phyloP scores from a whole-genome alignment of 179 eudicot genomes.

The Beta macrorhiza region DNA sequence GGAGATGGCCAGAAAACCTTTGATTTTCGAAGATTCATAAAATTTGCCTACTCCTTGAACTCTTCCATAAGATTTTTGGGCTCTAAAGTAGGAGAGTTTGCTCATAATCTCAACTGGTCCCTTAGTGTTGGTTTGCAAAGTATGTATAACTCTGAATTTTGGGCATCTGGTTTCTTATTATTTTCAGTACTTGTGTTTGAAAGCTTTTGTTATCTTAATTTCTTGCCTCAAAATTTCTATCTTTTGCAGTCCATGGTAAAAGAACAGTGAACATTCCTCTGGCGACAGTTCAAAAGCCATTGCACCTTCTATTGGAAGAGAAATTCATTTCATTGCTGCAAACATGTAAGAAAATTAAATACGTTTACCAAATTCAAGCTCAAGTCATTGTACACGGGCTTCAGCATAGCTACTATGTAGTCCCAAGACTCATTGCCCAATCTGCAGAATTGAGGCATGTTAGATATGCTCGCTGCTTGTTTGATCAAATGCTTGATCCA shows the following conservation, averaged over 20 bases:
- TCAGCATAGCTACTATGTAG: conserved; percentile 36
- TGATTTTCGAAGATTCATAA: too few relatives aligned
- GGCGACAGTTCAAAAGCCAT: conserved; percentile 31
- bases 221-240: too few relatives aligned
- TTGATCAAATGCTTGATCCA: conserved; percentile 54
- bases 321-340: conserved; percentile 49
- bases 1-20: too few relatives aligned
- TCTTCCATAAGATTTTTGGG: too few relatives aligned
- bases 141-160: too few relatives aligned
- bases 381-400: conserved; percentile 48
- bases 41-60: too few relatives aligned
- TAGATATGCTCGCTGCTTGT: conserved; percentile 47
- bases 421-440: conserved; percentile 42
- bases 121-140: too few relatives aligned
- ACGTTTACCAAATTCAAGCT: conserved; percentile 52
- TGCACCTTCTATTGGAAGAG: conserved; percentile 45
- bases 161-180: too few relatives aligned
- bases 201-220: too few relatives aligned
- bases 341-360: conserved; percentile 55
- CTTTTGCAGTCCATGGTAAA: conserved; percentile 14
- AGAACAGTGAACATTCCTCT: conserved; percentile 15
- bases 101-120: too few relatives aligned
- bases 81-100: too few relatives aligned
- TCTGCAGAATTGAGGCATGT: conserved; percentile 36
- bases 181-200: too few relatives aligned